Conservation (phyloP, 495 filamentous ascomycete genomes). For the Articulospora tetracladia region DNA sequence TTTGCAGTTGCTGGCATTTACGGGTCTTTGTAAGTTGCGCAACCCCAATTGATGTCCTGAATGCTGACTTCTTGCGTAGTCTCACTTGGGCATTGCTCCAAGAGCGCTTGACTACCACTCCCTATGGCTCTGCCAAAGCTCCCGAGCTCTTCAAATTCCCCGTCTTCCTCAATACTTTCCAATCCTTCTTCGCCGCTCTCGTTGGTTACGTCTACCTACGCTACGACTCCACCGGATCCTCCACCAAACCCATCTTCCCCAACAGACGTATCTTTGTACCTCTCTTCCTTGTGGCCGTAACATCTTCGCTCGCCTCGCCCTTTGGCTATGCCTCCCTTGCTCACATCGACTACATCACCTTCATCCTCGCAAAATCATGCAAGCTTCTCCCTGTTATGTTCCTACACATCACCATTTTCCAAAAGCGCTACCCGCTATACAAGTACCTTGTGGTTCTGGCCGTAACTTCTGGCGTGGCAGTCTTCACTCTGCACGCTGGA, state of each 20-base stretch:
- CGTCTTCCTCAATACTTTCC: constrained; percentile 92
- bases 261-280: constrained; percentile 65
- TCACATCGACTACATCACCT: constrained; percentile 98
- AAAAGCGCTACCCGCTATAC: constrained; percentile 85
- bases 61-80: constrained; percentile 42
- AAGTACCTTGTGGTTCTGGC: constrained; percentile 91
- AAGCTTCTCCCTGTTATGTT: constrained; percentile 98
- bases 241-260: constrained; percentile 69
- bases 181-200: constrained; percentile 82
- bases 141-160: constrained; percentile 84
- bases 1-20: constrained; percentile 94
- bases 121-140: constrained; percentile 58
- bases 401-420: constrained; percentile 89
- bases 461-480: constrained; percentile 88
- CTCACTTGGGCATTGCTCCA: constrained; percentile 94
- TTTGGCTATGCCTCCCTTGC: constrained; percentile 92
- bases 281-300: constrained; percentile 82
- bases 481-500: constrained; percentile 84
- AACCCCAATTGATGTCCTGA: neutral
- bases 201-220: constrained; percentile 80
- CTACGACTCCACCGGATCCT: constrained; percentile 51
- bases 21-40: constrained; percentile 75
- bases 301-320: constrained; percentile 81
- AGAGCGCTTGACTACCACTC: constrained; percentile 95
- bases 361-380: constrained; percentile 96